phyloP scores from a whole-genome alignment of 2,329 filamentous ascomycete genomes.

The Trichophyton rubrum region DNA sequence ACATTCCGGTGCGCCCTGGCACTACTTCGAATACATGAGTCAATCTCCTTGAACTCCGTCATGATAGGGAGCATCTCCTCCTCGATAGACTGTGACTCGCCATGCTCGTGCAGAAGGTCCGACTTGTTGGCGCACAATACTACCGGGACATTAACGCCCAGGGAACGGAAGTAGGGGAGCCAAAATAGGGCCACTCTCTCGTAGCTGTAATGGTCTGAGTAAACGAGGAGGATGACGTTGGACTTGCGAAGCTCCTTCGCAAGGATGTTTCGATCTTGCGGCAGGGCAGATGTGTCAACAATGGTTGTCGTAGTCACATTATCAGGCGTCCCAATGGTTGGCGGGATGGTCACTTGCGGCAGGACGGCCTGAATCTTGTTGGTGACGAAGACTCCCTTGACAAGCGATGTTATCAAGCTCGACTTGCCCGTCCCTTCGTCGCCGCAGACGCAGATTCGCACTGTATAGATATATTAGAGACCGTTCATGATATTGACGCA shows the following conservation, averaged over 20 bases:
- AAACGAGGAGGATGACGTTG: slow-evolving; percentile 92
- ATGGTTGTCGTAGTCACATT: slow-evolving; percentile 89
- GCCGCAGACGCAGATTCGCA: slow-evolving; percentile 90
- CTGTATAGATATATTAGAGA: slow-evolving; percentile 29
- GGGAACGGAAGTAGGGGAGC: slow-evolving; percentile 94
- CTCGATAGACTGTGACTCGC: slow-evolving; percentile 72
- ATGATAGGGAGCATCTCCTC: slow-evolving; percentile 98
- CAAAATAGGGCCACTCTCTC: slow-evolving; percentile 93
- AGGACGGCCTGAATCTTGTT: slow-evolving; percentile 92
- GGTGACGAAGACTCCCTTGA: slow-evolving; percentile 93
- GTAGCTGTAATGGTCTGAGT: slow-evolving; percentile 98
- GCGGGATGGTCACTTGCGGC: slow-evolving; percentile 88
- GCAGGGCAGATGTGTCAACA: slow-evolving; percentile 90
- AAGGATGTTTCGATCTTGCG: slow-evolving; percentile 79
- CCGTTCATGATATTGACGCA: background rate
- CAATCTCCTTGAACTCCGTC: slow-evolving; percentile 97
- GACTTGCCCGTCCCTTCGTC: slow-evolving; percentile 94
- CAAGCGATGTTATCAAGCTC: slow-evolving; percentile 83
- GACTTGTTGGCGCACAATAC: slow-evolving; percentile 96
- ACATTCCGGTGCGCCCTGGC: slow-evolving; percentile 86
- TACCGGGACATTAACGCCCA: slow-evolving; percentile 97
- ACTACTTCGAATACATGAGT: slow-evolving; percentile 91
- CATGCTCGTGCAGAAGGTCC: slow-evolving; percentile 65
- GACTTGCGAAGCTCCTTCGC: slow-evolving; percentile 92
- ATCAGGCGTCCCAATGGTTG: slow-evolving; percentile 82